A percentile compares a stretch with the other conserved stretches of the same genome.
phyloP scores from a whole-genome alignment of 257 asterid species.

The Nicotiana attenuata region DNA sequence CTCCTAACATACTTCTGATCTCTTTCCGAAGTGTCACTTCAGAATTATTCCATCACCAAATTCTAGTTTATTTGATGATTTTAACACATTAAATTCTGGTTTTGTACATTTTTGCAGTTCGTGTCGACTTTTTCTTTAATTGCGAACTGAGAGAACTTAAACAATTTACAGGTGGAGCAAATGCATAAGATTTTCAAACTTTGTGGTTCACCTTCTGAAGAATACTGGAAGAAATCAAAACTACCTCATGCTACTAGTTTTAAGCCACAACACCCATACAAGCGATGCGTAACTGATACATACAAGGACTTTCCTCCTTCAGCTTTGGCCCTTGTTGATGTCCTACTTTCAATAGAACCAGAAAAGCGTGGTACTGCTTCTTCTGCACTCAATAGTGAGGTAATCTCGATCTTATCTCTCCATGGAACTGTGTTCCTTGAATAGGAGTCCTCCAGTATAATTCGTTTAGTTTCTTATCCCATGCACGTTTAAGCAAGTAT shows the following conservation, averaged over 20 bases:
- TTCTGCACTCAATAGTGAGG: slow-evolving; percentile 77
- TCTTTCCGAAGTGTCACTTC: not conserved
- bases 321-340: slow-evolving; percentile 62
- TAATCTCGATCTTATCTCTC: slow-evolving; percentile 15
- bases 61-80: not conserved
- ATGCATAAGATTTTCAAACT: slow-evolving; percentile 92
- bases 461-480: not conserved
- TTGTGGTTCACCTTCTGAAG: slow-evolving; percentile 88
- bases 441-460: not conserved
- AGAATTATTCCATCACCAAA: not conserved
- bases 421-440: not conserved
- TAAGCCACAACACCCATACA: slow-evolving; percentile 56
- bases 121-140: not conserved
- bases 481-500: not conserved
- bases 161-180: slow-evolving; percentile 71
- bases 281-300: slow-evolving; percentile 55
- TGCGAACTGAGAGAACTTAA: not conserved
- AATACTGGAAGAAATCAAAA: slow-evolving; percentile 63
- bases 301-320: slow-evolving; percentile 75
- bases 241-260: slow-evolving; percentile 78
- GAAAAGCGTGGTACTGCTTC: slow-evolving; percentile 69
- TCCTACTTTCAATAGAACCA: slow-evolving; percentile 83
- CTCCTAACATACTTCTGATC: not conserved
- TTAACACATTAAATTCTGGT: not conserved
- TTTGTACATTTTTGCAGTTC: not conserved